Evolutionary conservation across 495 filamentous ascomycete genomes (phyloP), one percentile per base, ranked within the genome.

Genomic region (Penicillium simplicissimum): DNA sequence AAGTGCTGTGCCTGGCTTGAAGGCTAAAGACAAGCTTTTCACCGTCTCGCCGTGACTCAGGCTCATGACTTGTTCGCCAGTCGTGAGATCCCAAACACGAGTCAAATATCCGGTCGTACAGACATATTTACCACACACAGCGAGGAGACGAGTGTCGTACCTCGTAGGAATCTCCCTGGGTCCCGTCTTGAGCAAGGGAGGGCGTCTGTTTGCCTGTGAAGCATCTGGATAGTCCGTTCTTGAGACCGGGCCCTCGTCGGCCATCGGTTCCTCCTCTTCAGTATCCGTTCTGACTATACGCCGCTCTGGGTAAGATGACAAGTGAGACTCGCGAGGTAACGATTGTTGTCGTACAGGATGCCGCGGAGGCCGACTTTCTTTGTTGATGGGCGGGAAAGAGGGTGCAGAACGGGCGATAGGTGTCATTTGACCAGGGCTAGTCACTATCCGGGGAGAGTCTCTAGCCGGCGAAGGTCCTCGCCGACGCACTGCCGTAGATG

Each of bases 91-190:
- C 94, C 94, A 98, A 0, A 90, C 90, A 59, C 90, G 84, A 8
- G 95, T 97, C 49, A 91, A 77, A 59, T 89, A 87, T 10, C 93
- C 93, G 11, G 87, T 88, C 1, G 93, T 94, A 71, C 92, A 96
- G 14, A 93, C 88, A 58, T 90, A 89, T 61, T 92, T 87, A 13
- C 94, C 96, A 70, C 90, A 96, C 38, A 95, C 88, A 60, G 92
- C 93, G 70, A 96, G 86, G 35, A 93, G 77, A 17, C 90, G 86
- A 8, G 91, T 90, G 63, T 98, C 94, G 67, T 91, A 86, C 61
- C 89, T 89, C 1, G 90, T 93, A n/a, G 78, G 71, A 54, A 98
- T 97, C 61, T 93, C 88, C 19, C 76, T 81, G 1, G 83, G 84
- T 0, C 90, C 89, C 25, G 85, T 79, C 69, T 84, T 87, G 62